These are phyloP conservation scores for Aspergillus unguis DNA, from an alignment of 2,329 filamentous ascomycete species.

Conservation along the genomic window DNA sequence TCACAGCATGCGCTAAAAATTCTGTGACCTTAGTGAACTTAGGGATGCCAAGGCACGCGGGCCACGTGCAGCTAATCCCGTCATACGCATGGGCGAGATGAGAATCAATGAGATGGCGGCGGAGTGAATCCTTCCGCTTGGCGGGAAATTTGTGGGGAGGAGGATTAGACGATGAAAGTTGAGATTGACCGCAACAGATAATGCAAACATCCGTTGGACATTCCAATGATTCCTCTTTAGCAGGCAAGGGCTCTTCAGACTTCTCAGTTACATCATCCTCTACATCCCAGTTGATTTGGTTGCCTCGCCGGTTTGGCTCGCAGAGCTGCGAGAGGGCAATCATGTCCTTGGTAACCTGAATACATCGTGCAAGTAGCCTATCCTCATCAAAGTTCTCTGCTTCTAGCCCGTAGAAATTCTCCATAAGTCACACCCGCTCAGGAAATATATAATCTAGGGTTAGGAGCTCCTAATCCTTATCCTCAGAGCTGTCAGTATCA, in stretches of 20 bases:
- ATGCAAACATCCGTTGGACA: conserved; percentile 26
- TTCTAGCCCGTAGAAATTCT: conserved; percentile 27
- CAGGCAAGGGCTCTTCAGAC: conserved; percentile 14
- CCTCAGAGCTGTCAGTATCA: conserved; percentile 67
- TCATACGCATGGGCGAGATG: conserved; percentile 19
- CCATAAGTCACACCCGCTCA: conserved; percentile 21
- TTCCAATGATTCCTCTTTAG: conserved; percentile 3
- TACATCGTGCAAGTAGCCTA: conserved; percentile 25
- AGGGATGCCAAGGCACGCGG: conserved; percentile 16
- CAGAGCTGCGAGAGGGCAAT: conserved; percentile 23
- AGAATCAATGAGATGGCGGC: conserved; percentile 23
- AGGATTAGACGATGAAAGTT: conserved; percentile 20
- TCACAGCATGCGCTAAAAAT: conserved; percentile 19
- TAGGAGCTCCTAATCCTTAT: conserved; percentile 66
- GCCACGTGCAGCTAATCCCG: conserved; percentile 22
- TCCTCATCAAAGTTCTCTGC: conserved; percentile 23
- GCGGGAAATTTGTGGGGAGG: conserved; percentile 24
- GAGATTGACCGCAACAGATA: conserved; percentile 26
- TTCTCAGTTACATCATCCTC: conserved; percentile 15
- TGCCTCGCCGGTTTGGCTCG: conserved; percentile 24
- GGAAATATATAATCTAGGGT: conserved; percentile 24
- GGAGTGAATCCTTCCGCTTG: conserved; percentile 23
- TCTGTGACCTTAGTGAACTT: conserved; percentile 20
- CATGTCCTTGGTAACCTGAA: conserved; percentile 29
- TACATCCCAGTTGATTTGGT: conserved; percentile 22